phyloP scores from a whole-genome alignment of 2,329 filamentous ascomycete genomes.

The Ciborinia camelliae region DNA sequence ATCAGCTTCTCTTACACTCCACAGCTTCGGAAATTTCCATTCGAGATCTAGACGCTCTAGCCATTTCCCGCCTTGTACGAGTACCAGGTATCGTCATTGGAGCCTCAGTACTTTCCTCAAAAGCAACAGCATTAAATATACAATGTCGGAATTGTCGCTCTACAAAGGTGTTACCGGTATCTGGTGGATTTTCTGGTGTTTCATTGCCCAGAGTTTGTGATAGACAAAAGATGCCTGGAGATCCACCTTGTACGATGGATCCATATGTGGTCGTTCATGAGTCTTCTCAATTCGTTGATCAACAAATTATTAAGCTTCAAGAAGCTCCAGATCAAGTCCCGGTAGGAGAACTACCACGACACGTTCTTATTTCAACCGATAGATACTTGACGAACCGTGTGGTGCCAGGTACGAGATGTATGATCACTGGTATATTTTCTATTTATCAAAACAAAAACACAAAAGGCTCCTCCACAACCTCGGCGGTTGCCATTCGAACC shows the following conservation, averaged over 20 bases:
- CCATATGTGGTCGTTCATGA: slow-evolving; percentile 96
- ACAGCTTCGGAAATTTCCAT: slow-evolving; percentile 88
- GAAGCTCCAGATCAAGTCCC: slow-evolving; percentile 97
- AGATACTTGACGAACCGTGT: slow-evolving; percentile 93
- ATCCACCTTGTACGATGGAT: slow-evolving; percentile 84
- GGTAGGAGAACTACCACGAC: slow-evolving; percentile 89
- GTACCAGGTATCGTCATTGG: slow-evolving; percentile 98
- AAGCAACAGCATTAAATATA: slow-evolving; percentile 81
- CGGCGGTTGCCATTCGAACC: slow-evolving; percentile 90
- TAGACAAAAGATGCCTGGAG: slow-evolving; percentile 60
- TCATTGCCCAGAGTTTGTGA: slow-evolving; percentile 78
- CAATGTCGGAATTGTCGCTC: slow-evolving; percentile 85
- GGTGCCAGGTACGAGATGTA: slow-evolving; percentile 90
- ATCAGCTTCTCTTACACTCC: slow-evolving; percentile 93
- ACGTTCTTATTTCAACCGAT: slow-evolving; percentile 95
- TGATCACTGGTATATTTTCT: slow-evolving; percentile 94
- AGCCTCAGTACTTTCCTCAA: slow-evolving; percentile 93
- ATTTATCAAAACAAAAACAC: slow-evolving; percentile 93
- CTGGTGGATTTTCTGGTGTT: slow-evolving; percentile 84
- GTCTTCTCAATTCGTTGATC: slow-evolving; percentile 90
- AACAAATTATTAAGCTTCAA: slow-evolving; percentile 96
- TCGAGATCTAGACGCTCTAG: slow-evolving; percentile 86
- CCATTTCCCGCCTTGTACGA: slow-evolving; percentile 89
- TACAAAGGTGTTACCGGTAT: slow-evolving; percentile 65
- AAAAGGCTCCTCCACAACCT: slow-evolving; percentile 68